Evolutionary conservation across 768 basidiomycete genomes (phyloP).

Genomic region (Kwoniella sp.): DNA sequence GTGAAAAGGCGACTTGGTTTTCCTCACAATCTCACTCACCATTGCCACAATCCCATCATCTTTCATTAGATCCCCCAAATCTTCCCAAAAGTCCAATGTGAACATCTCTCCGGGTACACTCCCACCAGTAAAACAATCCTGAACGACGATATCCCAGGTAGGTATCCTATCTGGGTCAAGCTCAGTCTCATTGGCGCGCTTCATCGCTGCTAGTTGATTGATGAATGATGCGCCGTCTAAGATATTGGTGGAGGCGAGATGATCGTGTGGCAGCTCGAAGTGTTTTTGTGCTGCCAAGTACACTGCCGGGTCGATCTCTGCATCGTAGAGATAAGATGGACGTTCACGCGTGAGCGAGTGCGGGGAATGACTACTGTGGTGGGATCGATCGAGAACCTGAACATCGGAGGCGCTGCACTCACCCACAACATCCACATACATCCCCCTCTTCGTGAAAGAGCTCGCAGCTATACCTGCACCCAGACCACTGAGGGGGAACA

Average conservation of each 20-base stretch:
- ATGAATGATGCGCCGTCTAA: conserved; percentile 77
- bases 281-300: conserved; percentile 76
- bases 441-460: conserved; percentile 68
- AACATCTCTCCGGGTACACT: conserved; percentile 84
- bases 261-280: conserved; percentile 71
- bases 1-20: not conserved
- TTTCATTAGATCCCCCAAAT: conserved; percentile 66
- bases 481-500: conserved; percentile 71
- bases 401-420: no score
- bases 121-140: conserved; percentile 94
- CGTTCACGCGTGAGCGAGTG: no score
- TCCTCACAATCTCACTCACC: conserved; percentile 59
- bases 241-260: conserved; percentile 64
- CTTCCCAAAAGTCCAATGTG: conserved; percentile 79
- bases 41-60: conserved; percentile 77
- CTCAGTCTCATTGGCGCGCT: conserved; percentile 24
- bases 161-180: not conserved
- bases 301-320: conserved; percentile 87
- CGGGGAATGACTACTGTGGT: no score
- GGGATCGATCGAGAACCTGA: not conserved
- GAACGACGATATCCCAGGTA: conserved; percentile 67
- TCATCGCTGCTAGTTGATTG: conserved; percentile 55
- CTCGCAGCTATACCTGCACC: conserved; percentile 81
- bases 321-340: not conserved
- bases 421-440: conserved; percentile 73